Percentiles rank a stretch among this genome's conserved stretches.
Evolutionary conservation across 441 rosid species (phyloP).

Genomic region (Gossypium davidsonii): DNA sequence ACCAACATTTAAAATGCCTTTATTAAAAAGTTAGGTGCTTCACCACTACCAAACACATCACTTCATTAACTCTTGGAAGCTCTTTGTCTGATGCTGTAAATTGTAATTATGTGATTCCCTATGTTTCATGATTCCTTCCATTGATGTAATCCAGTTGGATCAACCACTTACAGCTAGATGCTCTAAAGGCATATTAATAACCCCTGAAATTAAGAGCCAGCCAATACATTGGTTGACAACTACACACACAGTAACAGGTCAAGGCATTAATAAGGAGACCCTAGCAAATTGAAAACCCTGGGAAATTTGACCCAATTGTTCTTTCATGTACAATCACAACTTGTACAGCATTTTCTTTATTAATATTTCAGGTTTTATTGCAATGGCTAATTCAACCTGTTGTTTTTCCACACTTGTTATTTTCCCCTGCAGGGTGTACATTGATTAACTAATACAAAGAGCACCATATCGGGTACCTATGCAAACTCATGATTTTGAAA

Average conservation of each 20-base stretch:
- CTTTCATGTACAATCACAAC: background rate
- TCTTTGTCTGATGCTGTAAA: background rate
- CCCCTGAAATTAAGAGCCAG: background rate
- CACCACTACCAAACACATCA: background rate
- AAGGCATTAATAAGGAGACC: background rate
- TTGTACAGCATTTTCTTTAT: background rate
- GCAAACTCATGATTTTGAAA: background rate
- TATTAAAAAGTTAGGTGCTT: background rate
- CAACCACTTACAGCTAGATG: slow-evolving; percentile 4
- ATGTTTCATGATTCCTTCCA: background rate
- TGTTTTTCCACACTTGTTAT: background rate
- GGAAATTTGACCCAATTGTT: background rate
- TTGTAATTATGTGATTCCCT: background rate
- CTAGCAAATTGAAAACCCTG: background rate
- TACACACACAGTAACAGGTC: background rate
- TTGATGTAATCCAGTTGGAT: background rate
- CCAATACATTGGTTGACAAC: background rate
- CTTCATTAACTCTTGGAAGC: background rate
- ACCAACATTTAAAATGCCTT: background rate
- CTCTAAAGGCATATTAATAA: slow-evolving; percentile 1
- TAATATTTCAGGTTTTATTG: background rate
- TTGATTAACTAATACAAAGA: background rate
- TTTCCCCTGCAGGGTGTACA: background rate
- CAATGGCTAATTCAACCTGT: background rate
- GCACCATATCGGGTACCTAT: background rate